Evolutionary conservation across 2,329 filamentous ascomycete species (phyloP).

Genomic region (Gremmenia infestans): DNA sequence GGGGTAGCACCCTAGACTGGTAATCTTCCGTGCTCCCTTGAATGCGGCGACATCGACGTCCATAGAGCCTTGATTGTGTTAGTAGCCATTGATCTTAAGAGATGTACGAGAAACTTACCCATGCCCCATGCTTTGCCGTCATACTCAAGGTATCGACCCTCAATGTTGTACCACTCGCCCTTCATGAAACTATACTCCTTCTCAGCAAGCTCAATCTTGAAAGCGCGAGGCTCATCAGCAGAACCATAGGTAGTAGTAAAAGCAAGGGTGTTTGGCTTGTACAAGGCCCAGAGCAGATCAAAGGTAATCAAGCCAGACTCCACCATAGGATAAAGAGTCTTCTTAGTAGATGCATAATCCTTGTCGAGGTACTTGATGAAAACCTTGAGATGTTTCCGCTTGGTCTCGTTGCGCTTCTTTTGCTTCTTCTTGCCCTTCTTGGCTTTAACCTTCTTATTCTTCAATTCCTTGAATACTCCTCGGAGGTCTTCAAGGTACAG

Average conservation of each 20-base stretch:
- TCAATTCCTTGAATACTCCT: conserved; percentile 57
- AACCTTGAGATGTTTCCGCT: conserved; percentile 63
- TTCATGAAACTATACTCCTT: conserved; percentile 65
- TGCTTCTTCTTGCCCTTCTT: conserved; percentile 56
- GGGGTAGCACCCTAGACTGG: conserved; percentile 70
- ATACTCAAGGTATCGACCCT: conserved; percentile 78
- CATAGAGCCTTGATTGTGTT: conserved; percentile 41
- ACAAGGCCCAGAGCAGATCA: conserved; percentile 82
- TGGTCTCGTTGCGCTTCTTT: conserved; percentile 51
- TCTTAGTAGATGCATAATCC: conserved; percentile 74
- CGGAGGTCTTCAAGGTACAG: conserved; percentile 75
- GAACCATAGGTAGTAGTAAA: conserved; percentile 75
- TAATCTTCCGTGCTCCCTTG: conserved; percentile 78
- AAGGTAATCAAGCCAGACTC: conserved; percentile 82
- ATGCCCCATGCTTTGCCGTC: conserved; percentile 83
- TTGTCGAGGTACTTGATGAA: conserved; percentile 73
- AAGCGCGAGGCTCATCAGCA: conserved; percentile 70
- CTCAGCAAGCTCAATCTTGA: conserved; percentile 73
- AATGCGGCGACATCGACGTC: conserved; percentile 68
- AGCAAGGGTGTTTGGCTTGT: conserved; percentile 78
- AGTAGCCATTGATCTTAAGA: not conserved
- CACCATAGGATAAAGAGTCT: conserved; percentile 74
- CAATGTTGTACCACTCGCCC: conserved; percentile 71
- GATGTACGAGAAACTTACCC: conserved; percentile 36
- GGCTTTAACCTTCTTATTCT: conserved; percentile 46